These are phyloP conservation scores for Populus ilicifolia DNA, from an alignment of 345 rosid species.

Conservation along the genomic window DNA sequence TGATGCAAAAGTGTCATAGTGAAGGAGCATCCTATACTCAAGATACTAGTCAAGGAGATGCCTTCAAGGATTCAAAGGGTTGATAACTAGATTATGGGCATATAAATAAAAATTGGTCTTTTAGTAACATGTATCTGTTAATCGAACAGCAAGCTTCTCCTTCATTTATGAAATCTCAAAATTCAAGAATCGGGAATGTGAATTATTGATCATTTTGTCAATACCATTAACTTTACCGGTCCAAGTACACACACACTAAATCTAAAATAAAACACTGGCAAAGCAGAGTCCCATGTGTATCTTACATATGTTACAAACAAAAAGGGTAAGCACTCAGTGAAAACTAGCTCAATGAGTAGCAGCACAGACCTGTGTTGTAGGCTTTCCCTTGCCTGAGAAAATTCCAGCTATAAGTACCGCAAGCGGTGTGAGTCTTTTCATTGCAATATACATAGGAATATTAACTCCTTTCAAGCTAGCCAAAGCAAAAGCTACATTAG, in stretches of 20 bases:
- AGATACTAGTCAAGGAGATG: neutral
- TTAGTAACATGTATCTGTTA: neutral
- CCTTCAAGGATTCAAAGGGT: constrained; percentile 1
- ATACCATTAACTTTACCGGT: too few species aligned
- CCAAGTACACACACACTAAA: neutral
- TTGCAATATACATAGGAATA: constrained; percentile 97
- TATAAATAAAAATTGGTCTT: neutral
- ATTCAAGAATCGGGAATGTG: neutral
- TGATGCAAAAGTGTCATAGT: constrained; percentile 15
- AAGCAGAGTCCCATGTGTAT: neutral
- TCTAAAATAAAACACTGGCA: neutral
- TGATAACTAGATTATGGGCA: neutral
- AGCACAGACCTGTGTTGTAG: constrained; percentile 62
- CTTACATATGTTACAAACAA: neutral
- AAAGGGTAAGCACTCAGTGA: neutral
- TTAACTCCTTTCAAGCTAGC: constrained; percentile 98
- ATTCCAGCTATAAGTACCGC: constrained; percentile 74
- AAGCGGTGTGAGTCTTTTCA: constrained; percentile 92
- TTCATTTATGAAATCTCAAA: neutral
- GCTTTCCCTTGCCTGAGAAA: constrained; percentile 70
- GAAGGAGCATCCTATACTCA: neutral
- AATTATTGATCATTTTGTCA: neutral
- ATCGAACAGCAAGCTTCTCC: neutral
- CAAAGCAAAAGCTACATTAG: constrained; percentile 93
- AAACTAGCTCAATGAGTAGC: neutral